Evolutionary conservation across 768 basidiomycete genomes (phyloP).

Genomic region (Hemileccinum rubropunctum): DNA sequence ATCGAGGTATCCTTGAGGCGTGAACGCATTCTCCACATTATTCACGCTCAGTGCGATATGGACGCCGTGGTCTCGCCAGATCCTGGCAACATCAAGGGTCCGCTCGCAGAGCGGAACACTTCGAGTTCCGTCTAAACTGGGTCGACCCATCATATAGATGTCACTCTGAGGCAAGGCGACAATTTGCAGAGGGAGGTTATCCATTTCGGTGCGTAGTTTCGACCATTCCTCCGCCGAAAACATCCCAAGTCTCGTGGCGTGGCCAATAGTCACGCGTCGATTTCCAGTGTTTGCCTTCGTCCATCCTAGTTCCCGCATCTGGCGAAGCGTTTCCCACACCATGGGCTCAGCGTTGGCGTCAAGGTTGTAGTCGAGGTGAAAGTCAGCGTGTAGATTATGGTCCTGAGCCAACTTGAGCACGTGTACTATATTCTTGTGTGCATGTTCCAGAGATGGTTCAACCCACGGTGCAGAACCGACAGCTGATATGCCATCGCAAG

Average conservation of each 20-base stretch:
- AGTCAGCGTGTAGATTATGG: conserved; percentile 48
- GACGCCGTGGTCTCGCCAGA: conserved; percentile 43
- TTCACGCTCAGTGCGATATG: conserved; percentile 58
- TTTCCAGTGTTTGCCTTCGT: conserved; percentile 28
- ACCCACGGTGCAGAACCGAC: conserved; percentile 68
- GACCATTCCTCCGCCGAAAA: conserved; percentile 48
- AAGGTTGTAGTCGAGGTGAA: conserved; percentile 69
- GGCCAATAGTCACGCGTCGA: conserved; percentile 51
- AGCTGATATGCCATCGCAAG: conserved; percentile 41
- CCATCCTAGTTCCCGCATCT: conserved; percentile 34
- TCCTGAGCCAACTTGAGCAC: conserved; percentile 46
- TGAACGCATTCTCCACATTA: conserved; percentile 67
- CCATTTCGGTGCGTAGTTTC: conserved; percentile 34
- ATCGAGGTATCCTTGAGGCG: conserved; percentile 63
- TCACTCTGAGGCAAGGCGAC: conserved; percentile 63
- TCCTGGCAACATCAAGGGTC: conserved; percentile 52
- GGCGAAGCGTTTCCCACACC: conserved; percentile 51
- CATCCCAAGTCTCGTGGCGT: conserved; percentile 57
- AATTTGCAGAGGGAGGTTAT: conserved; percentile 47
- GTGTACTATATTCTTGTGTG: conserved; percentile 51
- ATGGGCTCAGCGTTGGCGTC: conserved; percentile 49
- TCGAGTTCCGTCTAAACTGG: conserved; percentile 14
- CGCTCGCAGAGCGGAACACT: conserved; percentile 42
- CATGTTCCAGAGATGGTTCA: conserved; percentile 46
- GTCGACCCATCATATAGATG: conserved; percentile 65